Percentiles rank a stretch among this genome's conserved stretches.
Evolutionary conservation across 495 filamentous ascomycete species (phyloP).

Genomic region (Lophiotrema nucula): DNA sequence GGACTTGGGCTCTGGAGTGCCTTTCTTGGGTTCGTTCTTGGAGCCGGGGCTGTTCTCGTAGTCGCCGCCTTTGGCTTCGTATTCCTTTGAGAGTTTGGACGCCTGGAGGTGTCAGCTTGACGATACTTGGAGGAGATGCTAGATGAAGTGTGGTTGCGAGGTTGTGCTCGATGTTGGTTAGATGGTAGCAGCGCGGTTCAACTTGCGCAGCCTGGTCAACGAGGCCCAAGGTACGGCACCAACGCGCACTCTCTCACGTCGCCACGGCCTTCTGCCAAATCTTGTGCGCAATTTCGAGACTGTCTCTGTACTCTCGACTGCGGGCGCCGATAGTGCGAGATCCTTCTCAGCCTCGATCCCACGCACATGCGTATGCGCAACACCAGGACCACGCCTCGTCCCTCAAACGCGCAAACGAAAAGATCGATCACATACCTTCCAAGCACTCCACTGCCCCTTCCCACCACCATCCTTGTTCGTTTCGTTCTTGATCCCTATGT

Average conservation of each 20-base stretch:
- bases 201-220: too few species aligned
- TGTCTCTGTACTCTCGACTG: too few species aligned
- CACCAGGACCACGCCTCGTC: too few species aligned
- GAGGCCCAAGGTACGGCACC: too few species aligned
- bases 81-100: constrained; percentile 54
- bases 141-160: not conserved
- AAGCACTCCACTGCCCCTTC: constrained; percentile 56
- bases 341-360: too few species aligned
- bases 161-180: not conserved
- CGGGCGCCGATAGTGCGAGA: too few species aligned
- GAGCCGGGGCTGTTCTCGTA: constrained; percentile 54
- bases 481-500: constrained; percentile 50
- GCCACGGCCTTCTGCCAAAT: too few species aligned
- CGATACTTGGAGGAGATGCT: not conserved
- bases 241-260: too few species aligned
- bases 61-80: constrained; percentile 52
- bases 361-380: too few species aligned
- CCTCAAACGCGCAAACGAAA: too few species aligned
- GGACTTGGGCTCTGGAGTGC: constrained; percentile 45
- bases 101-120: constrained; percentile 29
- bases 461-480: constrained; percentile 56
- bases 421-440: constrained; percentile 47
- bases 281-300: too few species aligned
- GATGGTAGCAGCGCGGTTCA: too few species aligned
- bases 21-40: constrained; percentile 53